These are phyloP conservation scores for Penicillium nordicum DNA, from an alignment of 2,329 filamentous ascomycete species.

Conservation along the genomic window DNA sequence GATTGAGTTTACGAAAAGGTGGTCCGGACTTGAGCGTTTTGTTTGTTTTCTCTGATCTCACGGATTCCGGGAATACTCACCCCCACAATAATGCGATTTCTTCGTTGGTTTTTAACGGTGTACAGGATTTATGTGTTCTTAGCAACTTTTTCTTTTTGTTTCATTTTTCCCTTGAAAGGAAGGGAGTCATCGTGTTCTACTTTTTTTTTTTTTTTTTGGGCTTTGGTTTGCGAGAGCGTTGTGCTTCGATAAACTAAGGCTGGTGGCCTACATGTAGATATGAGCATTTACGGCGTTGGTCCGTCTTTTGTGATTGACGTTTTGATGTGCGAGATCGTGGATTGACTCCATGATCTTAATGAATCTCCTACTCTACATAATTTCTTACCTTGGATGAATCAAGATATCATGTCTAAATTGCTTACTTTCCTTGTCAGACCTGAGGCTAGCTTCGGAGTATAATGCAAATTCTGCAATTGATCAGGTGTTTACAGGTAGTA, in stretches of 20 bases:
- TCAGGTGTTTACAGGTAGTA: not conserved
- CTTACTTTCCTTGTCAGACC: not conserved
- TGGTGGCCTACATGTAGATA: slow-evolving; percentile 41
- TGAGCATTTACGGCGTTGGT: slow-evolving; percentile 40
- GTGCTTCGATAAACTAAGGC: slow-evolving; percentile 35
- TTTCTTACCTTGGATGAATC: not conserved
- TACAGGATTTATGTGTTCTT: slow-evolving; percentile 18
- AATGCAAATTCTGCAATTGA: not conserved
- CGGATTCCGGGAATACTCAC: slow-evolving; percentile 21
- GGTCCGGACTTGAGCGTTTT: slow-evolving; percentile 24
- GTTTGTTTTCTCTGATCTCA: slow-evolving; percentile 16
- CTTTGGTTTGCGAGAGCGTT: slow-evolving; percentile 25
- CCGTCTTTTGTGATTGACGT: slow-evolving; percentile 23
- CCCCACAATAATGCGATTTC: slow-evolving; percentile 11
- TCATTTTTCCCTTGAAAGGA: slow-evolving; percentile 17
- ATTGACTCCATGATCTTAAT: slow-evolving; percentile 25
- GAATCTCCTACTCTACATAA: slow-evolving; percentile 17
- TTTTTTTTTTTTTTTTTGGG: slow-evolving; percentile 25
- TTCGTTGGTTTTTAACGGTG: slow-evolving; percentile 15
- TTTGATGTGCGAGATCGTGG: slow-evolving; percentile 17
- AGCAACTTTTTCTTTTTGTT: slow-evolving; percentile 16
- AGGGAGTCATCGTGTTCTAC: slow-evolving; percentile 23
- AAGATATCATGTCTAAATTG: slow-evolving; percentile 1
- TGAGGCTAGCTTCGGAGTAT: not conserved
- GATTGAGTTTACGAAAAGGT: slow-evolving; percentile 28